A percentile compares a stretch with the other conserved stretches of the same genome.
Conservation (phyloP, 116 monocot genomes). For the Zostera marina region DNA sequence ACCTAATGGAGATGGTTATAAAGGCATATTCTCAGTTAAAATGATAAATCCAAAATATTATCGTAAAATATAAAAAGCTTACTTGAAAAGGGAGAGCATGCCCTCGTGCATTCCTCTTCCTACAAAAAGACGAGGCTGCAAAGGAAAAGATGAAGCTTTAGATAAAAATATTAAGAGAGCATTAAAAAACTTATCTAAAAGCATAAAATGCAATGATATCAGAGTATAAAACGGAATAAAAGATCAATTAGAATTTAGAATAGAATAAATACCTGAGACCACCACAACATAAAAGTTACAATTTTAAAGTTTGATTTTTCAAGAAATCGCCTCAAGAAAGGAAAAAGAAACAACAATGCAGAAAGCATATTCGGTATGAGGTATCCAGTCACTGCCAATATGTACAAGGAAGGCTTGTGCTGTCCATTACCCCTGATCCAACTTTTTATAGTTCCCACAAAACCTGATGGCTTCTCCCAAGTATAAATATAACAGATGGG, state of each 20-base stretch:
- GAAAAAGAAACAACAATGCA: slow-evolving; percentile 64
- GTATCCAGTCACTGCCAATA: slow-evolving; percentile 65
- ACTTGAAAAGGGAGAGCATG: slow-evolving; percentile 92
- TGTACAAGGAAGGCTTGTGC: slow-evolving; percentile 53
- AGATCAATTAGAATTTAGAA: neutral
- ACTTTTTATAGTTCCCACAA: slow-evolving; percentile 52
- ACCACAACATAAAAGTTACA: slow-evolving; percentile 84
- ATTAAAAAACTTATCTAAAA: neutral
- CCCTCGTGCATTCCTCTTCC: slow-evolving; percentile 99
- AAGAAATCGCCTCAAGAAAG: slow-evolving; percentile 56
- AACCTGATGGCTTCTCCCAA: slow-evolving; percentile 75
- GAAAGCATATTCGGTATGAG: slow-evolving; percentile 70
- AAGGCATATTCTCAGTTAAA: neutral
- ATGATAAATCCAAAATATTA: neutral
- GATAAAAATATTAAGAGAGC: neutral
- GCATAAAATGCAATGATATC: neutral
- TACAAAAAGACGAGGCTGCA: slow-evolving; percentile 86
- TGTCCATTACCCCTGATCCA: slow-evolving; percentile 72
- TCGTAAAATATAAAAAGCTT: slow-evolving; percentile 11
- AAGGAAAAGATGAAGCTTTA: neutral
- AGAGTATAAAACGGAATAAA: no score
- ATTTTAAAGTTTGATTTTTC: slow-evolving; percentile 71
- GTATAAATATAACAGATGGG: slow-evolving; percentile 81
- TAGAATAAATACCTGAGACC: slow-evolving; percentile 71
- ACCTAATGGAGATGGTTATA: slow-evolving; percentile 24